phyloP scores from a whole-genome alignment of 2,329 filamentous ascomycete genomes.

The Trichoderma sp. region DNA sequence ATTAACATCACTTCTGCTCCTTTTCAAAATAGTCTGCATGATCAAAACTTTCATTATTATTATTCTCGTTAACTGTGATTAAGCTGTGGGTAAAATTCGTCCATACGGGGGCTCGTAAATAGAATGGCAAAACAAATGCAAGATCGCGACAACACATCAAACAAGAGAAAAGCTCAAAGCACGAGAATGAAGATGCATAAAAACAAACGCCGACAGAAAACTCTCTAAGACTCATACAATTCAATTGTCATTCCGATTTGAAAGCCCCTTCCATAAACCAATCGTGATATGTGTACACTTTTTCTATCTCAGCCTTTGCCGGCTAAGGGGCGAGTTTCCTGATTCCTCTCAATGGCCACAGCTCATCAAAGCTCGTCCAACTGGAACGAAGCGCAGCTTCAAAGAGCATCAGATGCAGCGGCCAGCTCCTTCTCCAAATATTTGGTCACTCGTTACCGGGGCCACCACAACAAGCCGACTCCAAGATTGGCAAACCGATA shows the following conservation, averaged over 20 bases:
- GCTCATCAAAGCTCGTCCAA: neutral
- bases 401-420: constrained; percentile 4
- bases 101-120: neutral
- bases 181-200: constrained; percentile 21
- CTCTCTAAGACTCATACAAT: constrained; percentile 26
- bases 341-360: neutral
- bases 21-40: neutral
- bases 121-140: neutral
- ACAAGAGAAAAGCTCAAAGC: constrained; percentile 1
- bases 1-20: neutral
- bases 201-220: neutral
- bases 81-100: neutral
- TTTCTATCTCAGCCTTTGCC: constrained; percentile 31
- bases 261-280: constrained; percentile 32
- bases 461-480: constrained; percentile 35
- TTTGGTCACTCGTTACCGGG: constrained; percentile 18
- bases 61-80: neutral
- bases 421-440: neutral
- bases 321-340: constrained; percentile 20
- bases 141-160: neutral
- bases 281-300: constrained; percentile 45
- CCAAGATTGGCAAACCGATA: constrained; percentile 37
- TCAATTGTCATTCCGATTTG: constrained; percentile 31
- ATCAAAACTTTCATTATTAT: neutral
- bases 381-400: constrained; percentile 22